phyloP scores from a whole-genome alignment of 225 moss, liverwort and hornwort genomes.

The Sphagnum tenellum region DNA sequence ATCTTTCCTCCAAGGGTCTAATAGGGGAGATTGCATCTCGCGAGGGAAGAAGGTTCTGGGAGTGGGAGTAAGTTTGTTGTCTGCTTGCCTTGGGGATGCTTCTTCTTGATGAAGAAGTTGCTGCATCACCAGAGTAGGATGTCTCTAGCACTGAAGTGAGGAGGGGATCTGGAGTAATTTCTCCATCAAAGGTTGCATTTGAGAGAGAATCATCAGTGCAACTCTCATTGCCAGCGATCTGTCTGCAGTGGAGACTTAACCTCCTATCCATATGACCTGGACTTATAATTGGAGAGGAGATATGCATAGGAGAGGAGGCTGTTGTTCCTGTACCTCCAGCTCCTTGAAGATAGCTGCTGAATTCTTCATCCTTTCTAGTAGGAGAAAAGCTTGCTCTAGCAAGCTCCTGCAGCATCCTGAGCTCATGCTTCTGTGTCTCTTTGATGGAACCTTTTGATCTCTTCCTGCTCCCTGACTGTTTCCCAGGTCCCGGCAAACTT shows the following conservation, averaged over 20 bases:
- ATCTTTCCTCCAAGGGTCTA: too few relatives aligned
- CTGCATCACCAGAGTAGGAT: constrained; percentile 9
- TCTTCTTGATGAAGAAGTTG: constrained; percentile 38
- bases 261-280: constrained; percentile 15
- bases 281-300: constrained; percentile 47
- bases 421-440: constrained; percentile 55
- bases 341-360: constrained; percentile 22
- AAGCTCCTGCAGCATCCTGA: constrained; percentile 68
- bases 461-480: constrained; percentile 44
- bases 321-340: constrained; percentile 3
- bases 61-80: too few relatives aligned
- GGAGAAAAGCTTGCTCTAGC: constrained; percentile 74
- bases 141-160: constrained; percentile 33
- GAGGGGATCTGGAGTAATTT: constrained; percentile 21
- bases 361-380: constrained; percentile 37
- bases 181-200: constrained; percentile 29
- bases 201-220: constrained; percentile 24
- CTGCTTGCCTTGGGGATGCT: too few relatives aligned
- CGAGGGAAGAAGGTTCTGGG: too few relatives aligned
- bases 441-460: constrained; percentile 36
- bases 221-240: constrained; percentile 13
- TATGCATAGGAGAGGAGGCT: constrained; percentile 12
- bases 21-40: too few relatives aligned
- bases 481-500: constrained; percentile 6
- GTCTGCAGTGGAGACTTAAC: constrained; percentile 12